Evolutionary conservation across 768 basidiomycete genomes (phyloP).

Genomic region (Tephrocybe sp.): DNA sequence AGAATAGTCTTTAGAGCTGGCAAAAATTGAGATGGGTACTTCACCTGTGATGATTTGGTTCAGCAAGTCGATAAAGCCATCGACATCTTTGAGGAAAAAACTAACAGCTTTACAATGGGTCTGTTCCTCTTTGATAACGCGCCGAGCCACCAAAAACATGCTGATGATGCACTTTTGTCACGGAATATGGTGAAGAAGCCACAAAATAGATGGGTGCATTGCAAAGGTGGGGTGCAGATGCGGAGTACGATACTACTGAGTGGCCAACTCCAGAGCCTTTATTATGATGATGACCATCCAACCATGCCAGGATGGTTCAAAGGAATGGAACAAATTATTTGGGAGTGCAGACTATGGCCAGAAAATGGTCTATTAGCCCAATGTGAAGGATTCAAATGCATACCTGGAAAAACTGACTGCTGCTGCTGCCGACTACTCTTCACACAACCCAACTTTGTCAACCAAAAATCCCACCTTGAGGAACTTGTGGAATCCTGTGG

Average conservation of each 20-base stretch:
- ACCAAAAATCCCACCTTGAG: constrained; percentile 27
- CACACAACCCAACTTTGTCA: constrained; percentile 19
- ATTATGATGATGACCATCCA: constrained; percentile 30
- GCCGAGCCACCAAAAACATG: constrained; percentile 20
- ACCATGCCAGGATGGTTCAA: constrained; percentile 33
- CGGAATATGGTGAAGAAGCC: constrained; percentile 26
- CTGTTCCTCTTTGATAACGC: constrained; percentile 20
- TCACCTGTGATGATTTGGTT: constrained; percentile 22
- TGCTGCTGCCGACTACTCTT: constrained; percentile 20
- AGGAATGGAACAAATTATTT: constrained; percentile 31
- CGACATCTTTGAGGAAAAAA: constrained; percentile 20
- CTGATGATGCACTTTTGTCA: constrained; percentile 27
- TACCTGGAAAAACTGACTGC: constrained; percentile 15
- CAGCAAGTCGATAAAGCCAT: constrained; percentile 21
- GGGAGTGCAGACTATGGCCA: constrained; percentile 21
- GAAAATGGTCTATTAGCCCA: constrained; percentile 20
- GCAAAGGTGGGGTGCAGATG: constrained; percentile 20
- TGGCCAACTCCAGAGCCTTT: constrained; percentile 27
- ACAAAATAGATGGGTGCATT: constrained; percentile 12
- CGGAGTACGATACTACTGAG: constrained; percentile 19
- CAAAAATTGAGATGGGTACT: constrained; percentile 25
- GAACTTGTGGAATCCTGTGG: constrained; percentile 21
- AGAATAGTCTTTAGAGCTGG: constrained; percentile 23
- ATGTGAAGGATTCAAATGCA: constrained; percentile 24
- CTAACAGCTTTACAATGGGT: constrained; percentile 15